Evolutionary conservation across 805 yeast genomes (phyloP), one percentile per base, ranked within the genome.

Genomic region (Spathaspora arborariae): DNA sequence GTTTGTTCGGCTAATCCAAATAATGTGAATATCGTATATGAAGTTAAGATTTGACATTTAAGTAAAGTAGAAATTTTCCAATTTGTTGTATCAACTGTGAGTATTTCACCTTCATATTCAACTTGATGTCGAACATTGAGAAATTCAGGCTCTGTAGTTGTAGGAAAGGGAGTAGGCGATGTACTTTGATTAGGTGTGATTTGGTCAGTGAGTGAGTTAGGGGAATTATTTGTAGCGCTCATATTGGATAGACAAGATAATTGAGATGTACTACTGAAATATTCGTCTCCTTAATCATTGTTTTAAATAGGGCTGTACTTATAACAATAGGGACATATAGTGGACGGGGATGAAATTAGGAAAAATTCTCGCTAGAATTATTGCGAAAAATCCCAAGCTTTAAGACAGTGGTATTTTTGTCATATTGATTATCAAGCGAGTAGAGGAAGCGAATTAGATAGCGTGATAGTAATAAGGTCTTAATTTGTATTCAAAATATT

Each of bases 1-100:
- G 84, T 69, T 57, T 82, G 85, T 53, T 84, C 88, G 5, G 75
- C 70, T 22, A 82, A 56, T 0, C 89, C 89, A 48, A 78, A 60
- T 1, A 79, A 55, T 1, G 71, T 56, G 53, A 81, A 76, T 1
- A 70, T 57, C 20, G 63, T 35, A 48, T 66, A 75, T 1, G 72
- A 59, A 0, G 73, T 58, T 0, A 64, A 1, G 20, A 81, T 63
- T 57, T 81, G 85, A 4, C 57, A n/a, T 46, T 68, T 68, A 10
- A 81, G 59, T 30, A 62, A 58, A 2, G 27, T 22, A 30, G 78
- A 73, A 9, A 58, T 40, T 19, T 69, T 61, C 56, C 75, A 64
- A 53, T 76, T 68, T n/a, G 49, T 54, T 2, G 78, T 58, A 42
- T 72, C 79, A 3, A 77, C 45, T 39, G 40, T 42, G 5, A 70